Evolutionary conservation across 805 yeast species (phyloP).

Genomic region (Candida coquimbonensis): DNA sequence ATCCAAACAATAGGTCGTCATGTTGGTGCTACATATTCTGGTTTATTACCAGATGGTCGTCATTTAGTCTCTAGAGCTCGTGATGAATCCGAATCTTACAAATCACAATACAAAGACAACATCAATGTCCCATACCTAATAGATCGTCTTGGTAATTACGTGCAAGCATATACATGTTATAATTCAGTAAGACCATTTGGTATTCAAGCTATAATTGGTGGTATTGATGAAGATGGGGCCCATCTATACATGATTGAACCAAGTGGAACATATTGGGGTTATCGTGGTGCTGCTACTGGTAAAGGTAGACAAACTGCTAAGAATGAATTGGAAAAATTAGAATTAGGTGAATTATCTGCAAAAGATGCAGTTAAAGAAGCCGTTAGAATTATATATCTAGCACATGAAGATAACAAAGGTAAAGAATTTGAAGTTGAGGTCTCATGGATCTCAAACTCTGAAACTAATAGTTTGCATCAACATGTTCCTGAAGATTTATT

Average conservation of each 20-base stretch:
- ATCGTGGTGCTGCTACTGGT: conserved; percentile 95
- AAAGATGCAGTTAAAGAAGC: conserved; percentile 88
- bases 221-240: conserved; percentile 83
- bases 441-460: conserved; percentile 75
- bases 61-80: conserved; percentile 88
- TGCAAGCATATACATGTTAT: conserved; percentile 92
- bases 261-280: conserved; percentile 96
- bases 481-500: conserved; percentile 73
- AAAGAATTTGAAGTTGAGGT: conserved; percentile 94
- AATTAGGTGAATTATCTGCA: conserved; percentile 59
- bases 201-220: conserved; percentile 86
- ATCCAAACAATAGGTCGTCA: conserved; percentile 92
- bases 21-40: conserved; percentile 91
- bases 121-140: conserved; percentile 77
- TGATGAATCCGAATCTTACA: conserved; percentile 80
- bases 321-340: conserved; percentile 86
- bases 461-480: conserved; percentile 75
- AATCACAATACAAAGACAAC: conserved; percentile 66
- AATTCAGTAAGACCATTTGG: conserved; percentile 98
- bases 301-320: conserved; percentile 98
- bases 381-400: conserved; percentile 85
- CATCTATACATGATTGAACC: conserved; percentile 97
- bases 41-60: conserved; percentile 94
- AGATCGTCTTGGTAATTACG: conserved; percentile 83
- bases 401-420: conserved; percentile 97